Conservation (phyloP, 192 early-diverging fungal species). For the Geosiphon pyriformis region DNA sequence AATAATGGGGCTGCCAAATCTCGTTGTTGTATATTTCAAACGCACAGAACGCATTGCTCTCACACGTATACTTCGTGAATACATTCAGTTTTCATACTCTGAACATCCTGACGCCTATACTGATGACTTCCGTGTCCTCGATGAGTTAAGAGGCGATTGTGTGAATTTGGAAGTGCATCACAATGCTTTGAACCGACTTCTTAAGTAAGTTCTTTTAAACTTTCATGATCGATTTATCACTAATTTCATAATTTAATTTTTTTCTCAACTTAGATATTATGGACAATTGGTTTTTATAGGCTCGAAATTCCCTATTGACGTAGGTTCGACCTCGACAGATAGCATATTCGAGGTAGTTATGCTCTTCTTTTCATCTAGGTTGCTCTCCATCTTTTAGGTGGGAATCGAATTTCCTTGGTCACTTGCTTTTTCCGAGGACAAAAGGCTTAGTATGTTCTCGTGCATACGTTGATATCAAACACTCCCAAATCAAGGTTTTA, state of each 20-base stretch:
- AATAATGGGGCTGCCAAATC: slow-evolving; percentile 40
- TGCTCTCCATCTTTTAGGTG: slow-evolving; percentile 37
- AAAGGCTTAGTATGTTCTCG: slow-evolving; percentile 39
- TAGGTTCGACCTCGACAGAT: slow-evolving; percentile 38
- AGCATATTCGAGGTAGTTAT: slow-evolving; percentile 25
- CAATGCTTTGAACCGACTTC: slow-evolving; percentile 57
- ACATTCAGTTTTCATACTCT: slow-evolving; percentile 73
- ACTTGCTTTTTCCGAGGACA: slow-evolving; percentile 57
- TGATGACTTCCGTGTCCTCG: slow-evolving; percentile 79
- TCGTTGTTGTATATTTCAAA: slow-evolving; percentile 54
- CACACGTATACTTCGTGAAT: slow-evolving; percentile 53
- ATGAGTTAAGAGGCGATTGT: slow-evolving; percentile 69
- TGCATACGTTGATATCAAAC: background rate
- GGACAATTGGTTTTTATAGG: slow-evolving; percentile 78
- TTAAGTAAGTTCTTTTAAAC: slow-evolving; percentile 43
- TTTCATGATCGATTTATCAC: background rate
- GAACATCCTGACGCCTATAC: slow-evolving; percentile 83
- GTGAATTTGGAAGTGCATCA: slow-evolving; percentile 56
- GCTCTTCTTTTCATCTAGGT: background rate
- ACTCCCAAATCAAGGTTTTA: too few relatives aligned
- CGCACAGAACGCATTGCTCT: slow-evolving; percentile 52
- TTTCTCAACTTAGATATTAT: slow-evolving; percentile 60
- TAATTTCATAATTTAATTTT: background rate
- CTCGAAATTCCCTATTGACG: slow-evolving; percentile 85
- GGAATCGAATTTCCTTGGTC: slow-evolving; percentile 69